A percentile compares a stretch with the other conserved stretches of the same genome.
These are phyloP conservation scores for Naganishia antarctica DNA, from an alignment of 768 basidiomycete species.

Conservation along the genomic window DNA sequence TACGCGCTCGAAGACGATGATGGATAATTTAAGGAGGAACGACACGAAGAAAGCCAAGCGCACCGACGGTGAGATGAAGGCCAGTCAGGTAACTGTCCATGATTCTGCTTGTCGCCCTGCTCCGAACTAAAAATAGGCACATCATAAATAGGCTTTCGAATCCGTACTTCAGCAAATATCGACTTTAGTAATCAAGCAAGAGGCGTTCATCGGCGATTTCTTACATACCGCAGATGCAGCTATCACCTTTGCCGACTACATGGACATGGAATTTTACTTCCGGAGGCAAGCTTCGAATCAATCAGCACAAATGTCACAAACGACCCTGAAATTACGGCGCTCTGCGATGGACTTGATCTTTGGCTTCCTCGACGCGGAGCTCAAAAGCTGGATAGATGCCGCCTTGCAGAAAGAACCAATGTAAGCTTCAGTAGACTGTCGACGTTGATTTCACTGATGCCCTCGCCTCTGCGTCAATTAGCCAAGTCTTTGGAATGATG, in stretches of 20 bases:
- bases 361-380: conserved; percentile 77
- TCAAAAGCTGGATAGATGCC: conserved; percentile 78
- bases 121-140: conserved; percentile 19
- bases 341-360: conserved; percentile 92
- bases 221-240: conserved; percentile 82
- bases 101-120: no score
- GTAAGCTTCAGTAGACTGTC: no score
- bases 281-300: conserved; percentile 78
- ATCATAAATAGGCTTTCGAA: not conserved
- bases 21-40: conserved; percentile 54
- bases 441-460: no score
- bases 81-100: conserved; percentile 61
- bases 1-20: conserved; percentile 75
- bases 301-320: conserved; percentile 57
- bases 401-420: conserved; percentile 70
- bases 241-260: conserved; percentile 91
- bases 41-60: conserved; percentile 60
- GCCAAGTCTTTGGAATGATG: conserved; percentile 79
- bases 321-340: conserved; percentile 73
- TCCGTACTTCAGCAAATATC: conserved; percentile 48
- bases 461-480: no score
- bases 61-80: conserved; percentile 60
- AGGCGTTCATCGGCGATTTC: conserved; percentile 84
- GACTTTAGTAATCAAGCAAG: conserved; percentile 68
- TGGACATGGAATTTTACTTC: conserved; percentile 90